Evolutionary conservation across 257 asterid genomes (phyloP).

Genomic region (Petunia axillaris): DNA sequence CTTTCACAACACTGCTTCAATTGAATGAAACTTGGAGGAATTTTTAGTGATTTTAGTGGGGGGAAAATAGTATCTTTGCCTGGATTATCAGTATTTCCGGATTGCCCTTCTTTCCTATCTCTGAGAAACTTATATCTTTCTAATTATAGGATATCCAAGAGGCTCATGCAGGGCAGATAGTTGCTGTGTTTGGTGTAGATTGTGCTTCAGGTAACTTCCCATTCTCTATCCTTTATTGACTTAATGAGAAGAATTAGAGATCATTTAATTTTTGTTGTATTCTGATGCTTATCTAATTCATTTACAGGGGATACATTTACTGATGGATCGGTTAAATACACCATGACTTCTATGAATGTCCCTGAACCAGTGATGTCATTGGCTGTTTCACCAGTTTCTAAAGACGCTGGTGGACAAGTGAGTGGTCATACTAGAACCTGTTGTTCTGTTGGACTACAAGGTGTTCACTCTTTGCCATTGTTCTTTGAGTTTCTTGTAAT

Average conservation of each 20-base stretch:
- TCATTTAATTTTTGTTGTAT: background rate
- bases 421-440: conserved; percentile 35
- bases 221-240: background rate
- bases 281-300: conserved; percentile 29
- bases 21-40: background rate
- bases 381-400: conserved; percentile 92
- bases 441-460: conserved; percentile 28
- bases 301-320: conserved; percentile 95
- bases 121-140: conserved; percentile 5
- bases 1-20: too few relatives aligned
- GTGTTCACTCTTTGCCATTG: conserved; percentile 16
- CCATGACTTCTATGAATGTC: conserved; percentile 99
- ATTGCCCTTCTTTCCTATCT: conserved; percentile 2
- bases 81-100: background rate
- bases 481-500: conserved; percentile 1
- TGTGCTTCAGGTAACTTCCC: conserved; percentile 85
- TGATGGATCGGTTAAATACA: conserved; percentile 89
- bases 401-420: conserved; percentile 97
- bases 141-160: conserved; percentile 85
- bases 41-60: background rate
- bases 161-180: conserved; percentile 99
- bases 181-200: conserved; percentile 98
- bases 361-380: conserved; percentile 99
- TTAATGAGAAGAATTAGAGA: background rate
- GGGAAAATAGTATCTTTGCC: background rate